Percentiles rank a stretch among this genome's conserved stretches.
These are phyloP conservation scores for Rhypophila decipiens DNA, from an alignment of 495 filamentous ascomycete species.

Conservation along the genomic window DNA sequence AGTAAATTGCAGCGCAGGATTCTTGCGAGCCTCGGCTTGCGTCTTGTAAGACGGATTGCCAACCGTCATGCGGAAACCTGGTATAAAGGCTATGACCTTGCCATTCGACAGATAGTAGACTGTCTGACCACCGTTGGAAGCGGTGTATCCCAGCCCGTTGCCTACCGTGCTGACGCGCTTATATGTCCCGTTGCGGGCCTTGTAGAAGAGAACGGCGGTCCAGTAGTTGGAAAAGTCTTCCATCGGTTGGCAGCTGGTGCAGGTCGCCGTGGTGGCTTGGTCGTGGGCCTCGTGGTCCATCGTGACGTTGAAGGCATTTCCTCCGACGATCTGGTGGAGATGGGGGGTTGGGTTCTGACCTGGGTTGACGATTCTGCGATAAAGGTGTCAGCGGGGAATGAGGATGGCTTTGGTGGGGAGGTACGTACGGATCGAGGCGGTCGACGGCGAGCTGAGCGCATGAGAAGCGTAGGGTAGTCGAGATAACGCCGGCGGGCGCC, in stretches of 20 bases:
- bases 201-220: constrained; percentile 35
- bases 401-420: background rate
- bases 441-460: constrained; percentile 22
- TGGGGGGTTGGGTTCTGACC: constrained; percentile 9
- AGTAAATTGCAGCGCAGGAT: constrained; percentile 30
- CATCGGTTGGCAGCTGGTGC: constrained; percentile 23
- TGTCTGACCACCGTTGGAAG: constrained; percentile 27
- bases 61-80: constrained; percentile 65
- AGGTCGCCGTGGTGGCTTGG: constrained; percentile 18
- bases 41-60: constrained; percentile 47
- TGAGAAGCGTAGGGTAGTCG: constrained; percentile 53
- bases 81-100: constrained; percentile 36
- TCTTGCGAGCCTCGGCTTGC: constrained; percentile 19
- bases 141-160: constrained; percentile 10
- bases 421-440: constrained; percentile 10
- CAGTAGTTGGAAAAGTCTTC: constrained; percentile 38
- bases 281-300: constrained; percentile 20
- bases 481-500: background rate
- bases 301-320: constrained; percentile 26
- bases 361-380: constrained; percentile 13
- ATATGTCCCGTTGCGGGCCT: constrained; percentile 29
- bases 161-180: constrained; percentile 25
- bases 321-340: constrained; percentile 19
- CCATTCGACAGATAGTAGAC: constrained; percentile 34
- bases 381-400: background rate